Base-by-base conservation (phyloP, 73 alveolate species). In the Paraurostyla sp. region DNA sequence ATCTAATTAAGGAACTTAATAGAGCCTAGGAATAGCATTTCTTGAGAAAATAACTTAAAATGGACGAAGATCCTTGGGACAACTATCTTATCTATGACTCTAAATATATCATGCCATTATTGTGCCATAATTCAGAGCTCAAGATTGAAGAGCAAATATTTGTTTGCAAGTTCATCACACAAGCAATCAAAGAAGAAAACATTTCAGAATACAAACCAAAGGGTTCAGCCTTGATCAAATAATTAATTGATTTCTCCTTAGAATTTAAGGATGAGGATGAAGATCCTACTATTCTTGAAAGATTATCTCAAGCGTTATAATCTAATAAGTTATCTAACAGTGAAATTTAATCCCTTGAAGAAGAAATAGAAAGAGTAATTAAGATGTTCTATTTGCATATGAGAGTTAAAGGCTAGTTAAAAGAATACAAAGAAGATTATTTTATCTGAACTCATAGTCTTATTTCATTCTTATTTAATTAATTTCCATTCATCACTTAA, bases 11-110 rank as follows among this genome's bases (percentile, higher is more conserved):
- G 11, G 51, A 38, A 65, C 43, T 89, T 0, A 81, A 62, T 20
- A 9, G 22, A 38, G 59, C 94, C 15, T 36, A 51, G 25, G 40
- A 42, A n/a, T 1, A n/a, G 38, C 89, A 78, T 40, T n/a, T 30
- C 20, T 13, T 51, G 32, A 78, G 76, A 43, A 89, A 69, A 57
- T 69, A 89, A 54, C 49, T 60, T 1, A 78, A 78, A 35, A 80
- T 89, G 36, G 83, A 40, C 20, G 94, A 89, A 59, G 94, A 89
- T 50, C 94, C 94, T 16, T 89, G 94, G 94, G 94, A 89, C 38
- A 89, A 89, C 46, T 89, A 80, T 33, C 59, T 89, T 0, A 41
- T 56, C 18, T 80, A 63, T 46, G 94, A 89, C 41, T 58, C 94
- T 0, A 80, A 80, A 35, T 52, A 45, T 59, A 43, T 80, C 83